Evolutionary conservation across 768 basidiomycete genomes (phyloP).

Genomic region (Boletus subparvulus): DNA sequence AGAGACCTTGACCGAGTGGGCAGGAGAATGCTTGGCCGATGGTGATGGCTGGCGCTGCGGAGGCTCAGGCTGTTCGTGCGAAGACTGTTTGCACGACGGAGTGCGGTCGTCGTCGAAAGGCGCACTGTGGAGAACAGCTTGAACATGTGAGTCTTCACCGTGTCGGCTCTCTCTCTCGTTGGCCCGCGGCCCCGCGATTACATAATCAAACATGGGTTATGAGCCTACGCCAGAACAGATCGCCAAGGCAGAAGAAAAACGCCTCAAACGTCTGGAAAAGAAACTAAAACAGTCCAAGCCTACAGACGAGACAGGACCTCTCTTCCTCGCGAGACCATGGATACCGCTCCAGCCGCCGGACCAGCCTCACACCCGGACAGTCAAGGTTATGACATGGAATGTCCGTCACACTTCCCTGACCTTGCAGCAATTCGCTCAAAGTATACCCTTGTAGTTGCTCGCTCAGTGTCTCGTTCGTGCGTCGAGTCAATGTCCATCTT

Average conservation of each 20-base stretch:
- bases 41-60: conserved; percentile 4
- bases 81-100: conserved; percentile 10
- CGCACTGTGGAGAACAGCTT: conserved; percentile 32
- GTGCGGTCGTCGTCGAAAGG: conserved; percentile 11
- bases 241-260: conserved; percentile 50
- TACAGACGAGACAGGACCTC: neutral
- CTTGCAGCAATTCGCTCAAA: neutral
- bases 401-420: conserved; percentile 43
- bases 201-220: conserved; percentile 21
- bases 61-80: neutral
- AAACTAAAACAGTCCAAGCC: conserved; percentile 24
- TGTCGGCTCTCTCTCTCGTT: neutral
- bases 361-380: neutral
- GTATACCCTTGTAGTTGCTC: conserved; percentile 51
- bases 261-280: conserved; percentile 46
- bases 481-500: conserved; percentile 30
- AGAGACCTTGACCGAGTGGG: conserved; percentile 11
- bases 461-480: conserved; percentile 79
- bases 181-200: conserved; percentile 13
- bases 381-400: conserved; percentile 82
- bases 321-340: conserved; percentile 37
- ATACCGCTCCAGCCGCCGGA: conserved; percentile 19
- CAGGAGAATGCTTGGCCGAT: neutral
- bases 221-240: conserved; percentile 54
- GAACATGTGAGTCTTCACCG: conserved; percentile 12